Evolutionary conservation across 2,329 filamentous ascomycete genomes (phyloP), one percentile per base, ranked within the genome.

Genomic region (Karstenula rhodostoma): DNA sequence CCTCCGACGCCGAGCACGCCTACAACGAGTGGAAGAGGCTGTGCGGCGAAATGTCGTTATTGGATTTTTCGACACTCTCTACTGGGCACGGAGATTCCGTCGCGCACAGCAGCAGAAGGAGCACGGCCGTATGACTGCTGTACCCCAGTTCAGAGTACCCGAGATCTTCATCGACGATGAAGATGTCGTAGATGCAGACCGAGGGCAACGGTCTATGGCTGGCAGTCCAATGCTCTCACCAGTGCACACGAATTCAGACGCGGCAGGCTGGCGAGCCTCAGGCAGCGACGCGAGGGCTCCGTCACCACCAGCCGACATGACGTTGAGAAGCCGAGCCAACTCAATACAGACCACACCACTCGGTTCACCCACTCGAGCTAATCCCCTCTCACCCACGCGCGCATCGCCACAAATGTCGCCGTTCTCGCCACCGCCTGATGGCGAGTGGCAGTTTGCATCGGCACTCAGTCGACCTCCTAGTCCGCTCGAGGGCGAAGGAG

Each of bases 11-110:
- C 89, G 94, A 63, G 93, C 94, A 33, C 88, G 94, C 56, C 84
- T 99, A 50, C 94, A 98, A 76, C 90, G 94, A 62, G 94, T 99
- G 1, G 93, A 99, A 70, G 94, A 99, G 78, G 93, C 95, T 67
- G 93, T 98, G 46, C 90, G 93, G 59, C 89, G 96, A 59, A 91
- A 94, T 64, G 89, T 94, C 29, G 95, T 99, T 10, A 86, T 95
- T 46, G 93, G 94, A 43, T 99, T 99, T 81, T 98, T 99, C 78
- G 92, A 98, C 75, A 98, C 94, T 15, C 79, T 95, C 80, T 94
- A 94, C 80, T 97, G 92, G 89, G 88, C 90, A 43, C 89, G 94
- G 47, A 86, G 87, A 67, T 97, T 97, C 83, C 89, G 92, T 68
- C 88, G 88, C 56, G 86, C 89, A 59, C 84, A 92, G 75, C 89